Base-by-base conservation (phyloP, 2,329 filamentous ascomycete species). In the Colletotrichum eremochloae region DNA sequence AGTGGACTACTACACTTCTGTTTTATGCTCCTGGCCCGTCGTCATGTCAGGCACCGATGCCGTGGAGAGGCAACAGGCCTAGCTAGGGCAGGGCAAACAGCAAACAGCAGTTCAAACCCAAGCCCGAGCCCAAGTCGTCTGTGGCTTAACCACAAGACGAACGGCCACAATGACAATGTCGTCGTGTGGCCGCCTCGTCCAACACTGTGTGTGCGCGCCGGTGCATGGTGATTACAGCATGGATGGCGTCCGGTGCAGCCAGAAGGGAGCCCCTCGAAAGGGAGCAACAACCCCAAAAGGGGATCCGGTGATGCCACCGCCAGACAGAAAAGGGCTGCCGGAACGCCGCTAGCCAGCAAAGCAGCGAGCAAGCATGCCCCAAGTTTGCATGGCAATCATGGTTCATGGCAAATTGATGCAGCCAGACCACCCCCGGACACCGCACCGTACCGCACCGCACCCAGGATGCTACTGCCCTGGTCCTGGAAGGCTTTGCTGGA, bases 351-450 rank as follows among this genome's bases (percentile, higher is more conserved):
- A 71, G 67, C 67, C 71, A 71, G 46, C 67, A 46, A 68, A 73
- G 71, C 71, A 71, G 31, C 55, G 42, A 67, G 42, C 67, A 71
- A 67, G 67, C 71, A 71, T 74, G 60, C 67, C 71, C 73, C 67
- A 73, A 53, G 71, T 68, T 65, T 67, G 64, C 46, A 67, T 73
- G 77, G 74, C 71, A 81, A 84, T 84, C 82, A 82, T 80, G 78
- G 82, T 83, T 82, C 82, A 81, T 82, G 79, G 78, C 77, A 77
- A 76, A 63, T 81, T 78, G 75, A 76, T 74, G 74, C 75, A 75
- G 78, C 76, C 75, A 76, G 74, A 74, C 76, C 76, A 78, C 74
- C 6, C 5, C 33, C 20, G 8, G 71, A 69, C 18, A 44, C 42
- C 42, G 42, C 15, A 44, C 42, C 18, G 42, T 18, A 46, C 44